Conservation (phyloP, 768 basidiomycete species). For the Lactifluus piperatus region DNA sequence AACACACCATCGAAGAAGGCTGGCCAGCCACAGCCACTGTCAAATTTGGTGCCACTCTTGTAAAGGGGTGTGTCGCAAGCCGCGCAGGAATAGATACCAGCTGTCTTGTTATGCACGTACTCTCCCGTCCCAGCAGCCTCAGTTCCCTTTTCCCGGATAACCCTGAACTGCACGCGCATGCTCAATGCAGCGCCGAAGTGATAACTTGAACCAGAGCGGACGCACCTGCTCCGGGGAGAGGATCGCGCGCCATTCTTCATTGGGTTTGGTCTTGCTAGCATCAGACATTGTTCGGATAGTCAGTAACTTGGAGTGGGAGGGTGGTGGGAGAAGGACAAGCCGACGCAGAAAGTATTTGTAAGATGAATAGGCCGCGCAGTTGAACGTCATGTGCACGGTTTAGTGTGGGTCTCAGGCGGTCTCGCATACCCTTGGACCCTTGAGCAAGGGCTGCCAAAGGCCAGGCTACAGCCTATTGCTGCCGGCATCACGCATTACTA, state of each 20-base stretch:
- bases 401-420: too few species aligned
- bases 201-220: background rate
- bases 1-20: conserved; percentile 83
- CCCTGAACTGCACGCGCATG: conserved; percentile 51
- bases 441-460: too few species aligned
- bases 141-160: conserved; percentile 83
- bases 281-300: conserved; percentile 22
- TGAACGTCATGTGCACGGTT: conserved; percentile 4
- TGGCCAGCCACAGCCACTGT: conserved; percentile 96
- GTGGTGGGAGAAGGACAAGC: background rate
- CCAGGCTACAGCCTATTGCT: too few species aligned
- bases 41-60: conserved; percentile 84
- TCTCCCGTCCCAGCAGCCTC: conserved; percentile 70
- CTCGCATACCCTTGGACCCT: too few species aligned
- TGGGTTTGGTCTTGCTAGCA: conserved; percentile 39
- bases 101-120: conserved; percentile 58
- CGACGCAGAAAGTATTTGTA: background rate
- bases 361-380: background rate
- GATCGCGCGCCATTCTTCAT: conserved; percentile 77
- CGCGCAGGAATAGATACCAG: conserved; percentile 71
- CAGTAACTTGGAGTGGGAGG: background rate
- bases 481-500: too few species aligned
- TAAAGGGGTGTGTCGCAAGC: conserved; percentile 80
- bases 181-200: background rate
- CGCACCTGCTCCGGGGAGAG: conserved; percentile 75